These are phyloP conservation scores for Aspergillus alliaceus DNA, from an alignment of 2,329 filamentous ascomycete species.

Conservation along the genomic window DNA sequence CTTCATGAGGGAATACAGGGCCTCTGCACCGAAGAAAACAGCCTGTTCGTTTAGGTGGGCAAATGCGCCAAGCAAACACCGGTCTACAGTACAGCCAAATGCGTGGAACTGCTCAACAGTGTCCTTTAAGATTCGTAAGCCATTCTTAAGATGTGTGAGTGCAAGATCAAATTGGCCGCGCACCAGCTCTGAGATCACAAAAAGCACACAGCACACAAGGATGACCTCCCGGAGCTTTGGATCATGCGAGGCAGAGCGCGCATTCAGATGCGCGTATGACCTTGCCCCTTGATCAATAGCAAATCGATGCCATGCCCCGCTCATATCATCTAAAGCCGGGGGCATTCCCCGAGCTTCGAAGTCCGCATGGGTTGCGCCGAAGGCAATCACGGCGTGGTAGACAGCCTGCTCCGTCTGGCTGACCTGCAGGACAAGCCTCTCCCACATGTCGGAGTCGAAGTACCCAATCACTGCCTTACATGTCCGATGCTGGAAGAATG, in stretches of 20 bases:
- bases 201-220: slow-evolving; percentile 11
- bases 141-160: slow-evolving; percentile 6
- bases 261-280: slow-evolving; percentile 1
- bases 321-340: slow-evolving; percentile 1
- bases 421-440: background rate
- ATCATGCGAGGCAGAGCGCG: slow-evolving; percentile 5
- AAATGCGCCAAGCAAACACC: too few species aligned
- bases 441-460: slow-evolving; percentile 11
- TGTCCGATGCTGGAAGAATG: background rate
- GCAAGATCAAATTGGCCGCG: slow-evolving; percentile 9
- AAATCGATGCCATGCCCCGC: slow-evolving; percentile 7
- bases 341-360: background rate
- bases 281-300: slow-evolving; percentile 6
- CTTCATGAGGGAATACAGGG: too few species aligned
- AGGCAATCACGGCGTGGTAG: slow-evolving; percentile 6
- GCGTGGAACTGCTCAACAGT: too few species aligned
- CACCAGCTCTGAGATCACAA: slow-evolving; percentile 4
- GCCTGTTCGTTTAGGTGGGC: too few species aligned
- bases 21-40: too few species aligned
- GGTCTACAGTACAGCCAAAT: too few species aligned
- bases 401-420: slow-evolving; percentile 8
- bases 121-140: slow-evolving; percentile 3
- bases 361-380: slow-evolving; percentile 8
- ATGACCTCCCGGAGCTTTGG: slow-evolving; percentile 5
- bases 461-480: background rate